phyloP scores from a whole-genome alignment of 2,329 filamentous ascomycete species.

The Claviceps arundinis region DNA sequence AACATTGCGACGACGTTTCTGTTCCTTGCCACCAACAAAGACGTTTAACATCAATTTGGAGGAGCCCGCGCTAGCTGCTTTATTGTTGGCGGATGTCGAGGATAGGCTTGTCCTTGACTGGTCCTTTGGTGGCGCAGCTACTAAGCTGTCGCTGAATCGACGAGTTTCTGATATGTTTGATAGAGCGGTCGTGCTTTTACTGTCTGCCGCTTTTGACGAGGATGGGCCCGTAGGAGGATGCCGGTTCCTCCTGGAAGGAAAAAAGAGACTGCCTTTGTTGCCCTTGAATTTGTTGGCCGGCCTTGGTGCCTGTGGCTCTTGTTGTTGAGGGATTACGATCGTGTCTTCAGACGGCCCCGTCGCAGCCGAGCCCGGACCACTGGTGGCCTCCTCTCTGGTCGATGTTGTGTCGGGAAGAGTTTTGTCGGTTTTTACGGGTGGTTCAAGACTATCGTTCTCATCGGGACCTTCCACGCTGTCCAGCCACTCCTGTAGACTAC shows the following conservation, averaged over 20 bases:
- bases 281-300: neutral
- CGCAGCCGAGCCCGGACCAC: neutral
- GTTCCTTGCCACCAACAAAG: slow-evolving; percentile 29
- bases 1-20: slow-evolving; percentile 23
- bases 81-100: neutral
- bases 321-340: neutral
- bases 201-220: neutral
- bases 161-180: neutral
- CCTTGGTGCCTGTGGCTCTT: neutral
- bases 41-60: slow-evolving; percentile 23
- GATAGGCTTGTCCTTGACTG: neutral
- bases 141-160: neutral
- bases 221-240: neutral
- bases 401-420: neutral
- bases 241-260: neutral
- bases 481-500: slow-evolving; percentile 2
- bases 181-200: neutral
- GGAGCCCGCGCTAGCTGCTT: neutral
- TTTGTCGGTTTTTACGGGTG: neutral
- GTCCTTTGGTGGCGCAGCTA: neutral
- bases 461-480: neutral
- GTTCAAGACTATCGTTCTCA: slow-evolving; percentile 1
- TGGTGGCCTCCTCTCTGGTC: neutral
- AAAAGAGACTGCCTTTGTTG: neutral
- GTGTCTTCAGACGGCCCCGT: neutral